phyloP scores from a whole-genome alignment of 2,329 filamentous ascomycete genomes.

The Ciborinia camelliae region DNA sequence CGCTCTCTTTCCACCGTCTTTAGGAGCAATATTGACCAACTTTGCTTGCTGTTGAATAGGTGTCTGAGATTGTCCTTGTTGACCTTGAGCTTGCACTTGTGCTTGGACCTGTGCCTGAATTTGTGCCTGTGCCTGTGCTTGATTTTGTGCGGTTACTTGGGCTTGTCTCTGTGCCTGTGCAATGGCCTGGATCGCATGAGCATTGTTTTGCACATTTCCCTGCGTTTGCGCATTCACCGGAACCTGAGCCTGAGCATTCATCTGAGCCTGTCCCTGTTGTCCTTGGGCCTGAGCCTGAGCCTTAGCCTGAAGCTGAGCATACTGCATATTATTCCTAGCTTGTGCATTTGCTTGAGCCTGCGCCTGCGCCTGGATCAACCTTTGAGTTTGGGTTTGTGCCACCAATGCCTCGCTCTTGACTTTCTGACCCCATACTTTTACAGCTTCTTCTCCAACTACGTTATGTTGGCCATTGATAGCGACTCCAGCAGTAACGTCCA shows the following conservation, averaged over 20 bases:
- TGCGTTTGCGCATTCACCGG: background rate
- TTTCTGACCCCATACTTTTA: background rate
- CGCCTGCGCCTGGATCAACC: background rate
- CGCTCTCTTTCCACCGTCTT: background rate
- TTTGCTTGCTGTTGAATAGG: background rate
- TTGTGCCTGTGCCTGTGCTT: background rate
- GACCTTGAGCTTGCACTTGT: background rate
- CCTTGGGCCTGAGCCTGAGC: background rate
- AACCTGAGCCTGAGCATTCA: background rate
- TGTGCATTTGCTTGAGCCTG: background rate
- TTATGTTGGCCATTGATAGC: slow-evolving; percentile 46
- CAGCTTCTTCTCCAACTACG: slow-evolving; percentile 40
- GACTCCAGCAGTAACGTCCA: slow-evolving; percentile 47
- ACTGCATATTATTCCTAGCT: background rate
- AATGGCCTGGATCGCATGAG: too few relatives aligned
- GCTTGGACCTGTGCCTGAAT: background rate
- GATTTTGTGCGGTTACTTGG: background rate
- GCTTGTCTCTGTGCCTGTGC: background rate
- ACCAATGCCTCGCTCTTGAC: background rate
- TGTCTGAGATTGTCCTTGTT: background rate
- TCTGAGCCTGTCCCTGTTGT: background rate
- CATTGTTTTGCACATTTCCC: background rate
- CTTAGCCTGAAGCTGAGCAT: background rate
- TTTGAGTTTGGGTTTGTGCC: background rate
- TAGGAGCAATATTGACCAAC: background rate